These are phyloP conservation scores for Clonostachys chloroleuca DNA, from an alignment of 2,329 filamentous ascomycete genomes.

Conservation along the genomic window DNA sequence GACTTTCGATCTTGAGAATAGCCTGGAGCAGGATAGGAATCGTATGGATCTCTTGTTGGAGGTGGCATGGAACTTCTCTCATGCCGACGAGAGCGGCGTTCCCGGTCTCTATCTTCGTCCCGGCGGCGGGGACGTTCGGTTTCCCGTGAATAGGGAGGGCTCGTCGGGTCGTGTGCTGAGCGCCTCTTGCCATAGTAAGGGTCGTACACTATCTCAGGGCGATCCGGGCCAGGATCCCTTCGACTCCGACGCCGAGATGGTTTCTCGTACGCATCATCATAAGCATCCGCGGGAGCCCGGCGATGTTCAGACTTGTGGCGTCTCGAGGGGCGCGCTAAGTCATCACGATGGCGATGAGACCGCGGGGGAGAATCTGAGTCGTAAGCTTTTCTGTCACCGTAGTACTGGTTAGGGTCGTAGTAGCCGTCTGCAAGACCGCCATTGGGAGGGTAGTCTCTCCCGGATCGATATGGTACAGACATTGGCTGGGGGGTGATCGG, in stretches of 20 bases:
- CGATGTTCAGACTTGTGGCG: conserved; percentile 14
- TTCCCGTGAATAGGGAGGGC: background rate
- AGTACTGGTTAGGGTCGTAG: background rate
- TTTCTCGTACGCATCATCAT: conserved; percentile 5
- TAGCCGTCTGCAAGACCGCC: background rate
- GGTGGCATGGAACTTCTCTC: conserved; percentile 2
- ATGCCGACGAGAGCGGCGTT: background rate
- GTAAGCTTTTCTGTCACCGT: background rate
- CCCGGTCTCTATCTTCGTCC: background rate
- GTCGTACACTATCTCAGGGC: background rate
- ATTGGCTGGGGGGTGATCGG: too few species aligned
- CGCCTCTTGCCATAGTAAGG: background rate
- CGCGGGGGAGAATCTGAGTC: conserved; percentile 1
- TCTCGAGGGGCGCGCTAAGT: conserved; percentile 6
- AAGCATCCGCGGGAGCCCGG: conserved; percentile 7
- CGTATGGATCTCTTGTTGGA: background rate
- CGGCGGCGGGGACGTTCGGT: background rate
- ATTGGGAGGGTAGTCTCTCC: too few species aligned
- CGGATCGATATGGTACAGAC: too few species aligned
- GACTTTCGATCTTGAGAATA: background rate
- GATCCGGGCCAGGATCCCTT: background rate
- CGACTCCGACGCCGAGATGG: conserved; percentile 5
- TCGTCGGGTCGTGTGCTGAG: background rate
- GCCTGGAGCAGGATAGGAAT: background rate
- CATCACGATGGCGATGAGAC: background rate